These are phyloP conservation scores for Beta vulgaris DNA, from an alignment of 148 eudicot genomes.

Conservation along the genomic window DNA sequence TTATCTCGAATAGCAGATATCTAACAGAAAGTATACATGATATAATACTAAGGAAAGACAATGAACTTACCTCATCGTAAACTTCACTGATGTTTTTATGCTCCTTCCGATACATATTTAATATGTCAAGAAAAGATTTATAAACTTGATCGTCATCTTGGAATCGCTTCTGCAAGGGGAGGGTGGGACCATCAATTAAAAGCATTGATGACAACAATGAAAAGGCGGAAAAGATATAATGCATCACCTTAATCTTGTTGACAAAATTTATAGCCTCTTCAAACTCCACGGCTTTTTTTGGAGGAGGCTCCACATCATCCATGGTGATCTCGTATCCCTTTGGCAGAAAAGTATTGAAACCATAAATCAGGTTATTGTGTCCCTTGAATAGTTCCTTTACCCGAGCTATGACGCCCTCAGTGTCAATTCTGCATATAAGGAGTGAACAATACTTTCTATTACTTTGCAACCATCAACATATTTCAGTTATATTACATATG, in stretches of 20 bases:
- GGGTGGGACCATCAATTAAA: background rate
- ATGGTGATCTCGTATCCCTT: slow-evolving; percentile 91
- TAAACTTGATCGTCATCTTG: slow-evolving; percentile 89
- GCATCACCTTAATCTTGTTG: slow-evolving; percentile 90
- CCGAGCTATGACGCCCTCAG: slow-evolving; percentile 86
- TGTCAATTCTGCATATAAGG: slow-evolving; percentile 67
- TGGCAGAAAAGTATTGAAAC: slow-evolving; percentile 96
- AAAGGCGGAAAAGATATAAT: background rate
- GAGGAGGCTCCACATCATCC: slow-evolving; percentile 70
- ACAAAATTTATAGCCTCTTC: slow-evolving; percentile 95
- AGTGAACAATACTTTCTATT: slow-evolving; percentile 1
- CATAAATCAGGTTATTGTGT: slow-evolving; percentile 79
- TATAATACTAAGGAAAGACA: background rate
- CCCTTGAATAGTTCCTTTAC: slow-evolving; percentile 95
- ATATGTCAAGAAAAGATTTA: slow-evolving; percentile 86
- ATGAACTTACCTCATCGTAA: slow-evolving; percentile 69
- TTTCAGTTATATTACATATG: background rate
- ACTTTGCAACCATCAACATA: background rate
- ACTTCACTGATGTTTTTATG: slow-evolving; percentile 86
- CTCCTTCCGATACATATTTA: slow-evolving; percentile 91
- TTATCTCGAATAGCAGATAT: background rate
- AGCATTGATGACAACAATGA: background rate
- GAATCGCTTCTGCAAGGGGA: slow-evolving; percentile 65
- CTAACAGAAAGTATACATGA: slow-evolving; percentile 13
- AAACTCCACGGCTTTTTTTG: slow-evolving; percentile 84